Conservation (phyloP, 2,329 filamentous ascomycete genomes). For the Alternaria novae-zelandiae region DNA sequence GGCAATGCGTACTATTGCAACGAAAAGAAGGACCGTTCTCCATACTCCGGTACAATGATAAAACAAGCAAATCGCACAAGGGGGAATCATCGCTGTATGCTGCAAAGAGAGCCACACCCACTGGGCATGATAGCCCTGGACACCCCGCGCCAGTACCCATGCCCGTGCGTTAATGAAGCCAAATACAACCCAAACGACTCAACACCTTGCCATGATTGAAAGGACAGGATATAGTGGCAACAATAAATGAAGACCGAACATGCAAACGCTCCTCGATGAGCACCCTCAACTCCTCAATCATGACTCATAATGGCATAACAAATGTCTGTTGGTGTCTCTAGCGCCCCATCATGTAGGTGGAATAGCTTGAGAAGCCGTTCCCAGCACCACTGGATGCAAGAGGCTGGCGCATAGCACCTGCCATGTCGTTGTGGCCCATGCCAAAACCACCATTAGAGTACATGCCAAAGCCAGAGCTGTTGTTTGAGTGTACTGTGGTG, state of each 20-base stretch:
- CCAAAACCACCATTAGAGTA: conserved; percentile 48
- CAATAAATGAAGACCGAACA: conserved; percentile 41
- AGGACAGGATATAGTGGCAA: conserved; percentile 49
- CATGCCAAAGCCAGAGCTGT: conserved; percentile 43
- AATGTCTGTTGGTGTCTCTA: conserved; percentile 23
- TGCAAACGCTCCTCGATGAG: conserved; percentile 38
- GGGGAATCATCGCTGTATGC: conserved; percentile 55
- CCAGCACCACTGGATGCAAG: conserved; percentile 40
- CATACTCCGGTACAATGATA: conserved; percentile 39
- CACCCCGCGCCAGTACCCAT: conserved; percentile 49
- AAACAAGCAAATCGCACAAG: conserved; percentile 48
- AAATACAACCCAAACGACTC: conserved; percentile 39
- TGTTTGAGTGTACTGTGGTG: conserved; percentile 39
- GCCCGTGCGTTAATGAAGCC: conserved; percentile 45
- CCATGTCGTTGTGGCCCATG: conserved; percentile 44
- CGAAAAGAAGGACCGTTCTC: conserved; percentile 20
- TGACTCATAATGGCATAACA: conserved; percentile 44
- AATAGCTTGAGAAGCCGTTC: conserved; percentile 43
- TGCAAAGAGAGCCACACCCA: conserved; percentile 48
- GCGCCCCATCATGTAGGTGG: conserved; percentile 51
- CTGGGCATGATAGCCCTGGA: conserved; percentile 41
- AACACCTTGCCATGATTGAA: conserved; percentile 53
- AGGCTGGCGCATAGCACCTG: conserved; percentile 41
- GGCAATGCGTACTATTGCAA: conserved; percentile 7
- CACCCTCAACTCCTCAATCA: conserved; percentile 42